These are phyloP conservation scores for Zygoascus tannicola DNA, from an alignment of 805 yeast species.

Conservation along the genomic window DNA sequence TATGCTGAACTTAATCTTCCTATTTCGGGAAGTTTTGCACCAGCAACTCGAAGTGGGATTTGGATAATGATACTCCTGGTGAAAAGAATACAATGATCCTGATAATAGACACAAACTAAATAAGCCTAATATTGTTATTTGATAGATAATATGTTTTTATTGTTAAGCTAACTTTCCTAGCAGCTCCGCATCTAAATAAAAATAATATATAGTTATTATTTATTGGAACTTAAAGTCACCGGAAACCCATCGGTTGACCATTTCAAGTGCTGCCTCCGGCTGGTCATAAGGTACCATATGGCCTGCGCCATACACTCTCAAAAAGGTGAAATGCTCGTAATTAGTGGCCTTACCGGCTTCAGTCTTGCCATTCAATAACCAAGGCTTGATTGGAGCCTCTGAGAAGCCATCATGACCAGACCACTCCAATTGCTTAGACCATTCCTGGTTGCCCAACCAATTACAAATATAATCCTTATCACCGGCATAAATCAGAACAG, in stretches of 20 bases:
- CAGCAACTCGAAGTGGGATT: too few relatives aligned
- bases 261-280: constrained; percentile 65
- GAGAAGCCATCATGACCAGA: constrained; percentile 45
- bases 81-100: too few relatives aligned
- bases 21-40: too few relatives aligned
- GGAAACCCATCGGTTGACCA: constrained; percentile 77
- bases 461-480: constrained; percentile 94
- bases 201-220: not conserved
- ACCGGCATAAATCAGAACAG: constrained; percentile 88
- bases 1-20: too few relatives aligned
- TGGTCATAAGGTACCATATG: constrained; percentile 95
- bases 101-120: too few relatives aligned
- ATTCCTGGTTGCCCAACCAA: constrained; percentile 89
- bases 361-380: constrained; percentile 33
- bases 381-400: constrained; percentile 28
- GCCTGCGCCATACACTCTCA: constrained; percentile 82
- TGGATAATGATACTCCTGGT: too few relatives aligned
- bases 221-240: constrained; percentile 40
- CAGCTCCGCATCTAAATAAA: too few relatives aligned
- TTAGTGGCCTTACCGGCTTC: constrained; percentile 68
- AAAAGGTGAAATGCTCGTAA: constrained; percentile 62
- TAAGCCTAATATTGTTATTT: too few relatives aligned
- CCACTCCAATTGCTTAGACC: constrained; percentile 68
- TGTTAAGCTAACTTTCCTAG: too few relatives aligned
- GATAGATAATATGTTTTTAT: too few relatives aligned